A percentile compares a stretch with the other conserved stretches of the same genome.
phyloP scores from a whole-genome alignment of 148 eudicot species.

The Linanthus parryae region DNA sequence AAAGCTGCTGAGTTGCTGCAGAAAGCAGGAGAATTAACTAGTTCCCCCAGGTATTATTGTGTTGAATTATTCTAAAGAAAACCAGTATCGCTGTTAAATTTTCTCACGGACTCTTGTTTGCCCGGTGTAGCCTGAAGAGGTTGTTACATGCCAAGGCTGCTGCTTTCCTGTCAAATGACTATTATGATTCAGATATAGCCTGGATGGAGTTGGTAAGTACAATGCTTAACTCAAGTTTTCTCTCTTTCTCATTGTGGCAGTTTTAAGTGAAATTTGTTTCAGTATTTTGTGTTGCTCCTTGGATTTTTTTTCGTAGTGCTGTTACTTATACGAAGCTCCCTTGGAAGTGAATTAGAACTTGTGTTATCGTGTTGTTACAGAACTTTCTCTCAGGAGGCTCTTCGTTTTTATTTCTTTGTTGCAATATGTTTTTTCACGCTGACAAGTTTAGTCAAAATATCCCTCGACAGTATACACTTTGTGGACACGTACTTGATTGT shows the following conservation, averaged over 20 bases:
- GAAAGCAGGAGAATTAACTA: slow-evolving; percentile 73
- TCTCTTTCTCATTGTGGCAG: background rate
- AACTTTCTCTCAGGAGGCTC: no score
- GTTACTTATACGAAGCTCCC: no score
- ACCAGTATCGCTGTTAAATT: background rate
- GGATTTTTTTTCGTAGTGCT: no score
- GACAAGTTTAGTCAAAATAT: no score
- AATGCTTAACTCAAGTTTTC: background rate
- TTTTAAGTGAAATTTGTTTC: background rate
- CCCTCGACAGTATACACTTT: no score
- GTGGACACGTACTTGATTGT: no score
- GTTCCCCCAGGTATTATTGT: slow-evolving; percentile 54
- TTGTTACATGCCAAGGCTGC: slow-evolving; percentile 78
- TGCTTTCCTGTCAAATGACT: slow-evolving; percentile 93
- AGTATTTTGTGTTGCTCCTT: no score
- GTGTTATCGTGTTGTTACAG: no score
- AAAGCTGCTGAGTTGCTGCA: slow-evolving; percentile 69
- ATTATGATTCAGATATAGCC: slow-evolving; percentile 94
- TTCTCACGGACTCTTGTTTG: slow-evolving; percentile 15
- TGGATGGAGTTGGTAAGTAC: slow-evolving; percentile 96
- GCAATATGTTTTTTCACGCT: no score
- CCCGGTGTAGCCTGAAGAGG: slow-evolving; percentile 67
- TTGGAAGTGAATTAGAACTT: no score
- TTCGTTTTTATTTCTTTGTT: no score
- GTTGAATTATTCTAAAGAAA: background rate